Evolutionary conservation across 345 rosid genomes (phyloP), one percentile per base, ranked within the genome.

Genomic region (Syzygium grande): DNA sequence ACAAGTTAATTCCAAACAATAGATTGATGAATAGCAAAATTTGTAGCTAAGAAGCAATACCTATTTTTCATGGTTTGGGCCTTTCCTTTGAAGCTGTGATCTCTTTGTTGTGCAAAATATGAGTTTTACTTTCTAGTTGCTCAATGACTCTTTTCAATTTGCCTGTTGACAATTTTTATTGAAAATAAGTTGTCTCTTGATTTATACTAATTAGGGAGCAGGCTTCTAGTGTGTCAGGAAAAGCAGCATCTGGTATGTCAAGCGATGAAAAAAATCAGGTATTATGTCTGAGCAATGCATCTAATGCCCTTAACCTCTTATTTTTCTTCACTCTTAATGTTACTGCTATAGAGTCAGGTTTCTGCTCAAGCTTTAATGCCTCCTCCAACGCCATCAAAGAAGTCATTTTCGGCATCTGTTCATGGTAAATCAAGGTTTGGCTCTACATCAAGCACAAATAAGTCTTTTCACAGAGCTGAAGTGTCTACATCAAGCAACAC

Each of bases 191-290:
- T 52, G 16, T 53, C 49, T 52, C n/a, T n/a, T n/a, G n/a, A n/a
- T n/a, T n/a, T n/a, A n/a, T n/a, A n/a, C 41, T n/a, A 34, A 87
- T 86, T 92, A 98, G 99, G 93, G 99, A 98, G 87, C 99, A 95
- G 89, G 98, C 98, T 88, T 97, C 99, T 51, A 96, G 99, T 90
- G 92, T 98, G 85, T 97, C 99, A 54, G 98, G 99, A 34, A 93
- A 90, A 92, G 96, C 98, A 85, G 92, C 98, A 84, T 98, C 99
- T 87, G 97, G 99, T 88, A 92, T 98, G 98, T 98, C 99, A 55
- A 98, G 98, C 85, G 99, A 98, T 88, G 99, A 96, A 92, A 93
- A 96, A 90, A 96, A 96, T 91, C 98, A 95, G 98, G 99, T 98
- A 90, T 53, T 80, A 79, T 54, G 23, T 88, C 54, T 54, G 54